Conservation (phyloP, 2,329 filamentous ascomycete genomes). For the Zopfia rhizophila region DNA sequence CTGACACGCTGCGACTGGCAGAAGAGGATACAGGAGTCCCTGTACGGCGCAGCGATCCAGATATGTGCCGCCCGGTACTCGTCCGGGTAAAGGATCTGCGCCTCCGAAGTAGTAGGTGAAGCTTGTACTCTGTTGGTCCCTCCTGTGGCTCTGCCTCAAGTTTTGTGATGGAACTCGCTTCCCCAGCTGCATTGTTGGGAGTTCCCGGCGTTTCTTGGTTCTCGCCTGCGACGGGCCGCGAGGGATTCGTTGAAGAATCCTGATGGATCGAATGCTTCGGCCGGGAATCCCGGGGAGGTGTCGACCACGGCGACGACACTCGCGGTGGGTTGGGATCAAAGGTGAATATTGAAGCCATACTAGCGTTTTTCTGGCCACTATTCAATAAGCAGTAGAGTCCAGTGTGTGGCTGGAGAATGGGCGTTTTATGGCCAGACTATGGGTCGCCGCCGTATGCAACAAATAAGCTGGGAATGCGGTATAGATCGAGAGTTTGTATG, state of each 20-base stretch:
- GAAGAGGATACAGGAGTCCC: conserved; percentile 41
- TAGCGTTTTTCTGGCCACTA: conserved; percentile 7
- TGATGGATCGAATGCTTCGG: conserved; percentile 28
- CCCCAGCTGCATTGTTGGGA: conserved; percentile 23
- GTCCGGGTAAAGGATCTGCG: conserved; percentile 77
- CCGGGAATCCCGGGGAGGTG: conserved; percentile 54
- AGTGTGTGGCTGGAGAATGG: no score
- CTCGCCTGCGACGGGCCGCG: conserved; percentile 17
- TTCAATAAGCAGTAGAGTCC: no score
- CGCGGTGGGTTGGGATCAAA: conserved; percentile 88
- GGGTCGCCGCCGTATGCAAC: conserved; percentile 18
- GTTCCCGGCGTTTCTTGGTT: conserved; percentile 11
- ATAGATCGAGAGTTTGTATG: conserved; percentile 63
- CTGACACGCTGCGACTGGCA: conserved; percentile 41
- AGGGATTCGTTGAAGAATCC: conserved; percentile 27
- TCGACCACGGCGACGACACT: conserved; percentile 91
- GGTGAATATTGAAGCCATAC: conserved; percentile 95
- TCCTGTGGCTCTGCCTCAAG: conserved; percentile 92
- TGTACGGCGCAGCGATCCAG: conserved; percentile 61
- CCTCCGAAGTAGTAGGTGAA: conserved; percentile 85
- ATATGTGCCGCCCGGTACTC: conserved; percentile 70
- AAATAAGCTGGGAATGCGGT: conserved; percentile 34
- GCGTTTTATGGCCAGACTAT: no score
- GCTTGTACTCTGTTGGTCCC: conserved; percentile 95
- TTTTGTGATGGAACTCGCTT: conserved; percentile 67